Evolutionary conservation across 805 yeast genomes (phyloP).

Genomic region (Candida patagonica): DNA sequence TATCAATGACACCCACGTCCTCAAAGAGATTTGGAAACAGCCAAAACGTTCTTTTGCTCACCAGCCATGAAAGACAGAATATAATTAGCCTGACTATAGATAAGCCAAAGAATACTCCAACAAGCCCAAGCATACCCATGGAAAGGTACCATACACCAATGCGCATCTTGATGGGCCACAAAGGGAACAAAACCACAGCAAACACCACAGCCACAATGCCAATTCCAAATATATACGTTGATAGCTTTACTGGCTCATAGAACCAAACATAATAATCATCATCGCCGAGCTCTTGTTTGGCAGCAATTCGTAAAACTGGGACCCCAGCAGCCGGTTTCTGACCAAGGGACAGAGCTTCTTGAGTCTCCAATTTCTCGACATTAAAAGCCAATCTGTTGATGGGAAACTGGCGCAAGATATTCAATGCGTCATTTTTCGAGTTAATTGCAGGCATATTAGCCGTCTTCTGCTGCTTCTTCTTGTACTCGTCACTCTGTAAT

Average conservation of each 20-base stretch:
- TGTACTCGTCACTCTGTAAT: constrained; percentile 62
- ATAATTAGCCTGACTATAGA: constrained; percentile 74
- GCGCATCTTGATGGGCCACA: constrained; percentile 91
- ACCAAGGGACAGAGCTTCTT: constrained; percentile 47
- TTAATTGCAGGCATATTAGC: constrained; percentile 43
- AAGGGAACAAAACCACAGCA: constrained; percentile 68
- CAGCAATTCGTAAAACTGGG: constrained; percentile 31
- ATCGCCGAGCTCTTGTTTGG: constrained; percentile 32
- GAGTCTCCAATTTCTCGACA: constrained; percentile 59
- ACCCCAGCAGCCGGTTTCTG: constrained; percentile 62
- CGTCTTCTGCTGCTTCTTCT: constrained; percentile 35
- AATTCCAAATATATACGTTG: constrained; percentile 50
- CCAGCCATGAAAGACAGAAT: constrained; percentile 48
- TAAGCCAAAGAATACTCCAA: constrained; percentile 64
- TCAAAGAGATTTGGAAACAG: constrained; percentile 91
- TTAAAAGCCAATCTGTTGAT: constrained; percentile 68
- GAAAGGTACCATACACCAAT: constrained; percentile 86
- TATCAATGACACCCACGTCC: constrained; percentile 88
- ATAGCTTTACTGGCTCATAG: constrained; percentile 63
- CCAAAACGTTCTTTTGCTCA: constrained; percentile 78
- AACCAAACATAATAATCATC: constrained; percentile 72
- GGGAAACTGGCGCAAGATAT: constrained; percentile 57
- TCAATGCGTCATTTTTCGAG: constrained; percentile 48
- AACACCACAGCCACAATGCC: constrained; percentile 58
- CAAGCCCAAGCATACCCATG: constrained; percentile 60